Percentiles rank a stretch among this genome's conserved stretches.
Conservation (phyloP, 2,329 filamentous ascomycete genomes). For the Emydomyces testavorans region DNA sequence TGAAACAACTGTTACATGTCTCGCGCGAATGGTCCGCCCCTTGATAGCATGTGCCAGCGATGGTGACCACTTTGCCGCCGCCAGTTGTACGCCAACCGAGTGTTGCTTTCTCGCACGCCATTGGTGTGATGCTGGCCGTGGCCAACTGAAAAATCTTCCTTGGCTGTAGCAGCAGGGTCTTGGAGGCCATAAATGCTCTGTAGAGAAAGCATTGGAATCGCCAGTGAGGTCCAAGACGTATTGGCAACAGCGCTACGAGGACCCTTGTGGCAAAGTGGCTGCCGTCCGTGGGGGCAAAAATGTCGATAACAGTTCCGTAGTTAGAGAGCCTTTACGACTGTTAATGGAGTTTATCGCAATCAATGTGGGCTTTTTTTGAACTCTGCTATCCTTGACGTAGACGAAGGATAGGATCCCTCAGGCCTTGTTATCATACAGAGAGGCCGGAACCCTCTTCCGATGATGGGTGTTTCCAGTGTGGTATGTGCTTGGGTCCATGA, state of each 20-base stretch:
- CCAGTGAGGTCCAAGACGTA: slow-evolving; percentile 99
- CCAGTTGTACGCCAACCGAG: slow-evolving; percentile 6
- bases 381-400: slow-evolving; percentile 96
- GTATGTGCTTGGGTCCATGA: slow-evolving; percentile 98
- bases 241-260: slow-evolving; percentile 93
- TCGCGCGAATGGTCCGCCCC: no score
- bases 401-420: slow-evolving; percentile 98
- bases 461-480: slow-evolving; percentile 73
- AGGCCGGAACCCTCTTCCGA: slow-evolving; percentile 99
- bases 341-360: slow-evolving; percentile 55
- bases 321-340: slow-evolving; percentile 59
- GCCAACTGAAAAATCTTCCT: slow-evolving; percentile 2
- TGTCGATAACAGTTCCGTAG: slow-evolving; percentile 98
- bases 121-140: not conserved
- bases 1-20: not conserved
- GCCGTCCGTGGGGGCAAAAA: slow-evolving; percentile 94
- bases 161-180: not conserved
- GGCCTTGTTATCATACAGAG: slow-evolving; percentile 77
- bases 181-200: slow-evolving; percentile 1
- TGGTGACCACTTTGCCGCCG: slow-evolving; percentile 7
- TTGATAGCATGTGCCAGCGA: no score
- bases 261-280: slow-evolving; percentile 98
- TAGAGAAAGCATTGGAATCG: slow-evolving; percentile 79
- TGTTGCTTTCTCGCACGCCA: slow-evolving; percentile 2
- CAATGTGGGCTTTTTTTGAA: slow-evolving; percentile 84